Conservation (phyloP, 2,329 filamentous ascomycete species). For the Fusarium coicis region DNA sequence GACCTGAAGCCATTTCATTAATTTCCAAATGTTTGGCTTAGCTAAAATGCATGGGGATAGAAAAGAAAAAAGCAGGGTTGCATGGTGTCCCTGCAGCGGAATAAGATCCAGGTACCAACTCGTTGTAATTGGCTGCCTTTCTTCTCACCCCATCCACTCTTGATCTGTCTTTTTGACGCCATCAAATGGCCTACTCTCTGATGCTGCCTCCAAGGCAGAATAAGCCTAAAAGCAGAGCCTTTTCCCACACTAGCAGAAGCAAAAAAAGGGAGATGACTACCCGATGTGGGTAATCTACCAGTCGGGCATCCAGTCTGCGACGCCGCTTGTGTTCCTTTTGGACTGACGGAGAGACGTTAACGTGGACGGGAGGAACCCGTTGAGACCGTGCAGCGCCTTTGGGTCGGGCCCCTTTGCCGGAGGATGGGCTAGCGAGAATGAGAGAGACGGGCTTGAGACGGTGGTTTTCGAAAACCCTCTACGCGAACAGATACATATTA, state of each 20-base stretch:
- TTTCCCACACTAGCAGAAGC: constrained; percentile 17
- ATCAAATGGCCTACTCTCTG: constrained; percentile 17
- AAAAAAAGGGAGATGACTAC: constrained; percentile 35
- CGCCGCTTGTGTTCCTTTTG: constrained; percentile 24
- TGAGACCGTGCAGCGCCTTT: constrained; percentile 33
- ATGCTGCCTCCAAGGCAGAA: constrained; percentile 19
- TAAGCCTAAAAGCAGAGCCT: constrained; percentile 23
- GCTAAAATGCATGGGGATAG: constrained; percentile 9
- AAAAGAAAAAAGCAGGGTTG: constrained; percentile 27
- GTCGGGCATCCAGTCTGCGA: constrained; percentile 22
- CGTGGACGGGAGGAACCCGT: constrained; percentile 29
- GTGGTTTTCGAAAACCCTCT: constrained; percentile 13
- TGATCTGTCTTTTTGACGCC: constrained; percentile 28
- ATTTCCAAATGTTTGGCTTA: constrained; percentile 18
- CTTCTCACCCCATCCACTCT: constrained; percentile 4
- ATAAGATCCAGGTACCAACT: constrained; percentile 32
- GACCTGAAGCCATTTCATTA: constrained; percentile 12
- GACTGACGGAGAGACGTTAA: constrained; percentile 24
- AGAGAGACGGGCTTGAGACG: constrained; percentile 11
- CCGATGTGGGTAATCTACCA: constrained; percentile 27
- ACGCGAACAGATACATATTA: constrained; percentile 5
- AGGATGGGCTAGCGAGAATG: constrained; percentile 22
- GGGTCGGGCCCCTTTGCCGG: constrained; percentile 26
- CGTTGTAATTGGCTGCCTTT: constrained; percentile 16
- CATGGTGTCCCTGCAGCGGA: constrained; percentile 32